phyloP scores from a whole-genome alignment of 768 basidiomycete species.

The Rhodotorula kratochvilovae region DNA sequence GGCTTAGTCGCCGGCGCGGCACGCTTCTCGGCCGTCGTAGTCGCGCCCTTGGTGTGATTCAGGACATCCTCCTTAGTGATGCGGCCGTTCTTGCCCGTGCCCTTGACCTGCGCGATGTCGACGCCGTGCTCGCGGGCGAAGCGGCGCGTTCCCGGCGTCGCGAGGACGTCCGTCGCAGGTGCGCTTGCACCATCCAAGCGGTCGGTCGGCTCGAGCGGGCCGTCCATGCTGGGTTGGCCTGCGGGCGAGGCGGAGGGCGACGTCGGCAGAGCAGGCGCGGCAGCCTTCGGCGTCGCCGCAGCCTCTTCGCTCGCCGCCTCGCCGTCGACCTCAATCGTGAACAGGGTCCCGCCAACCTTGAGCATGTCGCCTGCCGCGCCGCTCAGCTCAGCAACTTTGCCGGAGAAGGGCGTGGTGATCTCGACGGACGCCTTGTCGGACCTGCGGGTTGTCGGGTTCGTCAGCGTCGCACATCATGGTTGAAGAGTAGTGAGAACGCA shows the following conservation, averaged over 20 bases:
- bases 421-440: constrained; percentile 87
- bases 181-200: background rate
- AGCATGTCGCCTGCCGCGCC: constrained; percentile 77
- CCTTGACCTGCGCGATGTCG: constrained; percentile 60
- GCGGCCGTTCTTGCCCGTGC: constrained; percentile 69
- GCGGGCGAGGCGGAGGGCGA: constrained; percentile 6
- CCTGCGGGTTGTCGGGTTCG: constrained; percentile 48
- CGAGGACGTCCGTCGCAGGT: constrained; percentile 53
- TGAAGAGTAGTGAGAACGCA: background rate
- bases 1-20: background rate
- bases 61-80: constrained; percentile 67
- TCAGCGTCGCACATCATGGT: background rate
- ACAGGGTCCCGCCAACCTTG: constrained; percentile 66
- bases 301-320: background rate
- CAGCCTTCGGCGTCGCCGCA: background rate
- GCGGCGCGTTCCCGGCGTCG: constrained; percentile 72
- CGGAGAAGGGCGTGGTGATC: constrained; percentile 81
- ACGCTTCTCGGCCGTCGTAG: background rate
- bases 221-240: background rate
- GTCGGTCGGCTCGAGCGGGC: background rate
- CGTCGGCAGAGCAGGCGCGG: no score
- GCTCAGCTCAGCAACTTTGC: constrained; percentile 64
- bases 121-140: constrained; percentile 65
- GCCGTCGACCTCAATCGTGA: constrained; percentile 61
- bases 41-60: background rate